Base-by-base conservation (phyloP, 176 grass and related monocot genomes). In the Oryza longistaminata region DNA sequence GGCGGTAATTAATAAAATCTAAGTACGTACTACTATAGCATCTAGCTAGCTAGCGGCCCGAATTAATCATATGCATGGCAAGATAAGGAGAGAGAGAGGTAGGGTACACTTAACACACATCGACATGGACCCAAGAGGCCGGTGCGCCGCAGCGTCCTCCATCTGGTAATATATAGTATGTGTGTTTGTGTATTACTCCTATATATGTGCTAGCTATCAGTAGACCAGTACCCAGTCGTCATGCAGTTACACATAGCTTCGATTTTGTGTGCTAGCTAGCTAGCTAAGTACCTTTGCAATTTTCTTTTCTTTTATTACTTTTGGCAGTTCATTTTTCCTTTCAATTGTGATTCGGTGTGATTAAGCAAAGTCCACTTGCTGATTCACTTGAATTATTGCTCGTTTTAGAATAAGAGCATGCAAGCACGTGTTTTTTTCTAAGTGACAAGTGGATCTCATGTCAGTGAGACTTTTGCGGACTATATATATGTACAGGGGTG, bases 1-100 rank as follows among this genome's bases (percentile, higher is more conserved):
- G 81, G 61, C 78, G 68, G 80, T 84, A 86, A 81, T 62, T 71
- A 43, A 71, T 83, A 78, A 64, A 78, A 67, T 67, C 26, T 17
- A 71, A 78, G 14, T 44, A 37, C 70, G 14, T 44, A 37, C 70
- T 67, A 62, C 8, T 81, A 83, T 86, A 50, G 71, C 75, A 17
- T 62, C 58, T 62, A 62, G 58, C 58, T 62, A 62, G 58, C 58
- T 58, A 58, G 53, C 6, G 64, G 81, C 76, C 78, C 72, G 66
- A 88, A 64, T 76, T 68, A 34, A 87, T 74, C 25, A 25, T 76
- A 33, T 76, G 58, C 25, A 33, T 76, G 58, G 71, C 73, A 22
- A 73, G 44, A 78, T 29, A 67, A 58, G 44, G 26, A 42, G 42
- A 64, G 42, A 64, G 24, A 27, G 58, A 9, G n/a, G n/a, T 62